Percentiles rank a stretch among this genome's conserved stretches.
phyloP scores from a whole-genome alignment of 345 rosid genomes.

The Iberis pinnata region DNA sequence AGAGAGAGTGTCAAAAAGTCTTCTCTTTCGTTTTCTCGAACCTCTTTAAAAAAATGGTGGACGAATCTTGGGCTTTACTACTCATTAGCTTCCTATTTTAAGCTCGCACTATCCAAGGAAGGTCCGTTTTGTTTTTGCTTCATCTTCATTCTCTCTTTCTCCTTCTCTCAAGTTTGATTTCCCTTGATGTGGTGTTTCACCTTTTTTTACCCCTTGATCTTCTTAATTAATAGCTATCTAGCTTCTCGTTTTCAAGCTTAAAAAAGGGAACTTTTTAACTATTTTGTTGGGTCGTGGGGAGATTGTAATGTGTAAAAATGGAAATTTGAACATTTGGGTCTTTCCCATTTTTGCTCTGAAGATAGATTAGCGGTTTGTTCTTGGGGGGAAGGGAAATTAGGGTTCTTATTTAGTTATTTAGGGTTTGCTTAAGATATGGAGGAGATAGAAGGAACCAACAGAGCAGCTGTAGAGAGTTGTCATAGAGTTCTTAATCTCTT shows the following conservation, averaged over 20 bases:
- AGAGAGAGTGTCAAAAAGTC: slow-evolving; percentile 39
- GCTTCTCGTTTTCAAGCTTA: slow-evolving; percentile 1
- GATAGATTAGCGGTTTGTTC: slow-evolving; percentile 22
- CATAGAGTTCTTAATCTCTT: slow-evolving; percentile 64
- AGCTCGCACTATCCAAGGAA: slow-evolving; percentile 39
- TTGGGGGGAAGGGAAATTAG: slow-evolving; percentile 22
- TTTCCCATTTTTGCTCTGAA: slow-evolving; percentile 20
- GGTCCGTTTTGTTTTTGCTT: slow-evolving; percentile 33
- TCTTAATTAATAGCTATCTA: too few relatives aligned
- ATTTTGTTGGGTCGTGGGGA: not conserved
- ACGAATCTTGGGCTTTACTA: slow-evolving; percentile 60
- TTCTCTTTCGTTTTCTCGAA: slow-evolving; percentile 48
- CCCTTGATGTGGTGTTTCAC: too few relatives aligned
- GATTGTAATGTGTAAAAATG: slow-evolving; percentile 24
- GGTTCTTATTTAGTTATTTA: slow-evolving; percentile 24
- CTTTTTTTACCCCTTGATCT: too few relatives aligned
- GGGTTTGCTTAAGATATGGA: slow-evolving; percentile 48
- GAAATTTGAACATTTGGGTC: slow-evolving; percentile 33
- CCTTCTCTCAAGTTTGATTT: not conserved
- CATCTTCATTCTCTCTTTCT: slow-evolving; percentile 20
- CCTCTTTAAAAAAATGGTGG: slow-evolving; percentile 32
- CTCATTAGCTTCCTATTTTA: slow-evolving; percentile 27
- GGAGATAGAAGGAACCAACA: slow-evolving; percentile 80
- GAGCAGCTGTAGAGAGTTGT: slow-evolving; percentile 78
- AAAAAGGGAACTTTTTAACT: not conserved